phyloP scores from a whole-genome alignment of 2,329 filamentous ascomycete genomes.

The Xylaria sp. region DNA sequence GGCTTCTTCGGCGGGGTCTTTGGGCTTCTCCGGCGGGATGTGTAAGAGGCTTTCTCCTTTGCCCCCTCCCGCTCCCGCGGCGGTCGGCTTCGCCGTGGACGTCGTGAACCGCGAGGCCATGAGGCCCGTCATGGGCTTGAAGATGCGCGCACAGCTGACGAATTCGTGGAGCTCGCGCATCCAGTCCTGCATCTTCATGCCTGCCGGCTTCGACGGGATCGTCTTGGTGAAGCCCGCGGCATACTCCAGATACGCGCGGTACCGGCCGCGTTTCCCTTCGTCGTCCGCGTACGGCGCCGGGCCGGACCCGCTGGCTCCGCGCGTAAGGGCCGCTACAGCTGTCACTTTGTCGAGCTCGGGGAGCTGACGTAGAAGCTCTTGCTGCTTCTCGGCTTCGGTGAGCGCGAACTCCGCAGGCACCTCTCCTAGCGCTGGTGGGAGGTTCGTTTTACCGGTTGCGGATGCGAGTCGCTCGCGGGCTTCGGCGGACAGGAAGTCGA shows the following conservation, averaged over 20 bases:
- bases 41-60: constrained; percentile 52
- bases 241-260: constrained; percentile 82
- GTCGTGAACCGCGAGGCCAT: constrained; percentile 96
- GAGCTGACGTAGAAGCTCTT: constrained; percentile 66
- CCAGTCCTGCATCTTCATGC: constrained; percentile 75
- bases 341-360: constrained; percentile 73
- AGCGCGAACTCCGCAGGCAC: constrained; percentile 72
- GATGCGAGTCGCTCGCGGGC: constrained; percentile 80
- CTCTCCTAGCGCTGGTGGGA: constrained; percentile 83
- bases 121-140: constrained; percentile 88
- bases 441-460: constrained; percentile 77
- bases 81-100: constrained; percentile 53
- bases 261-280: constrained; percentile 80
- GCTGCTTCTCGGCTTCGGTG: constrained; percentile 70
- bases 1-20: constrained; percentile 85
- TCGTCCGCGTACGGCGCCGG: constrained; percentile 85
- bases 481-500: constrained; percentile 86
- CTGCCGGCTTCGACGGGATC: constrained; percentile 48
- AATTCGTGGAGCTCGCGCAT: constrained; percentile 83
- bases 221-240: constrained; percentile 69
- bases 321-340: constrained; percentile 73
- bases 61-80: constrained; percentile 35
- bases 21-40: constrained; percentile 63
- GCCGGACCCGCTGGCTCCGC: constrained; percentile 66
- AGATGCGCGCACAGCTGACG: constrained; percentile 71